Base-by-base conservation (phyloP, 2,329 filamentous ascomycete species). In the Exophiala sideris region DNA sequence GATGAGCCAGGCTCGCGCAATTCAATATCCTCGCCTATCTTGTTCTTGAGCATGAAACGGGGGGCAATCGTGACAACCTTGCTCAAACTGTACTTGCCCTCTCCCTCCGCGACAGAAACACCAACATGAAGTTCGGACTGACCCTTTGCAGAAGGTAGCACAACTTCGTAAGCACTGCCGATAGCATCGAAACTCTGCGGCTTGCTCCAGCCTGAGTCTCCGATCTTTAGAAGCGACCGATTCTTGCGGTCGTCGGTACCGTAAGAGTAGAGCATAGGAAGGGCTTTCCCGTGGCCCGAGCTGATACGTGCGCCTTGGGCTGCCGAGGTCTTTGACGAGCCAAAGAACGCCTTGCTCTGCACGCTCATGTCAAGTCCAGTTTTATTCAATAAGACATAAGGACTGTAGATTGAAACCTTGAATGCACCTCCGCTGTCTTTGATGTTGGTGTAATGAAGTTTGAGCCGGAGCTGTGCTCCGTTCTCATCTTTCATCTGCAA, bases 151-250 rank as follows among this genome's bases (percentile, higher is more conserved):
- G 91, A 89, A 46, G 88, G 87, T 33, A 99, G 78, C 33, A 94
- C 82, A 34, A 96, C 88, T 64, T 96, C 91, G 12, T 90, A 87
- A 0, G 87, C 91, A 65, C 92, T 97, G 32, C 94, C 94, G 60
- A 99, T 94, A 16, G 94, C 94, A 67, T 99, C 95, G 65, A 99
- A 96, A 79, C 90, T 96, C 69, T 97, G 92, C 0, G 92, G 90
- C 68, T 94, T 96, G 73, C 94, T 97, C 95, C 94, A 99, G 56
- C 86, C 83, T 1, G 94, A 96, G 50, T 95, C 88, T 4, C 88
- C 90, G 38, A 96, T 83, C 72, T 89, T 95, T 56, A 99, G 76
- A 41, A 95, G 76, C 5, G 90, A 91, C 61, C 94, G 85, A 69
- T 99, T 99, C 64, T 90, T 89, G 63, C 89, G 88, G 66, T 99